These are phyloP conservation scores for Brassica balearica DNA, from an alignment of 441 rosid genomes.

Conservation along the genomic window DNA sequence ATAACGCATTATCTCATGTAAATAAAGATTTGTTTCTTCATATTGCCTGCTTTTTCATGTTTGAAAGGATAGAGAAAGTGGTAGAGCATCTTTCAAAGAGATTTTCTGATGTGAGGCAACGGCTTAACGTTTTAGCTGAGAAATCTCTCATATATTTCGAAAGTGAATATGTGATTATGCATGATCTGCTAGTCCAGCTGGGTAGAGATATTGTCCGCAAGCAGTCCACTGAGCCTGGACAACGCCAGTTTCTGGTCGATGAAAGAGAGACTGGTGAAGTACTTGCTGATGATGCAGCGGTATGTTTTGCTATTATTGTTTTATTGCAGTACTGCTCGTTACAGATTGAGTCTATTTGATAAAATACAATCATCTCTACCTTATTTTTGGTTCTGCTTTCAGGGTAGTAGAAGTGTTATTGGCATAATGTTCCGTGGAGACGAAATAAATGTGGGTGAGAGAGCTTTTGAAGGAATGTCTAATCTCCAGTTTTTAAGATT, in stretches of 20 bases:
- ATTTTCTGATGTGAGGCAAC: not conserved
- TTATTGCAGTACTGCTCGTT: not conserved
- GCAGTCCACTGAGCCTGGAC: not conserved
- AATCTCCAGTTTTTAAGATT: not conserved
- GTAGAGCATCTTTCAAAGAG: not conserved
- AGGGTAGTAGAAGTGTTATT: slow-evolving; percentile 6
- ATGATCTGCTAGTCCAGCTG: slow-evolving; percentile 4
- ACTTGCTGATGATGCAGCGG: not conserved
- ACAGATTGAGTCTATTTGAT: not conserved
- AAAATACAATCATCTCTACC: not conserved
- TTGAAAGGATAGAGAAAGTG: not conserved
- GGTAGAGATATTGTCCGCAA: slow-evolving; percentile 14
- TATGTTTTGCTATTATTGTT: not conserved
- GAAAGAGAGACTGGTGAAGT: not conserved
- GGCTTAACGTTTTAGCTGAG: not conserved
- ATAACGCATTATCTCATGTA: not conserved
- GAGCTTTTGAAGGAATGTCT: slow-evolving; percentile 16
- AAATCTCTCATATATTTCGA: not conserved
- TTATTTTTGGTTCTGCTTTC: not conserved
- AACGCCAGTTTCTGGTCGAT: not conserved
- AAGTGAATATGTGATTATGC: rapidly evolving
- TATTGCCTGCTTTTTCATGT: not conserved
- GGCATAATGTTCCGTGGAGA: not conserved
- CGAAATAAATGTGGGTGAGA: not conserved
- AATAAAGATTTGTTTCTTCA: slow-evolving; percentile 22